Evolutionary conservation across 1,284 basidiomycete genomes (phyloP), one percentile per base, ranked within the genome.

Genomic region (Cerioporus squamosus): DNA sequence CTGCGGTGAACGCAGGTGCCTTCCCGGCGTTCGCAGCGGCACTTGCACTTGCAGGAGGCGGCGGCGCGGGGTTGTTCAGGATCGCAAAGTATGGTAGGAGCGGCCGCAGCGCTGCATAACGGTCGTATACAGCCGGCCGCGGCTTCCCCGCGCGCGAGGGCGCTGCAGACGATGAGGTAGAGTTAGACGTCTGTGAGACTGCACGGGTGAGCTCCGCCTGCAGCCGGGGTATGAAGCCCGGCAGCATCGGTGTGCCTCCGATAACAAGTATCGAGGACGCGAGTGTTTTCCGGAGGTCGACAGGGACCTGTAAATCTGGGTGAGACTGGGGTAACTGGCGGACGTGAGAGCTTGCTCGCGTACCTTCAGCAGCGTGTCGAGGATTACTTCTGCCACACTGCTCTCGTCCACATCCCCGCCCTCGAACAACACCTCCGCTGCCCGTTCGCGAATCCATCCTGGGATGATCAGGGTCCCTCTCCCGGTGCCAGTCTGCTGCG

Each of bases 361-460:
- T 55, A 92, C 94, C 82, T 91, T 93, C 42, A 94, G 77, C 12
- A 97, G 73, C 0, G 87, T 81, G 57, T 91, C 86, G 1, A 97
- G 77, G 3, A 98, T 80, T 23, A 91, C 81, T 67, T 95, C 93
- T 0, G 91, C 87, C 2, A 97, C 77, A 55, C 90, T 93, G 61
- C 81, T 82, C 73, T 92, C 91, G 67, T 94, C 95, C 24, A 91
- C 85, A 63, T 95, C 93, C n/a, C 91, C 91, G 2, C 88, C 87
- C 68, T 94, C 93, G 64, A 98, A 98, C 1, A 98, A 77, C 4
- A 96, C 82, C 70, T 99, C 97, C 3, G 93, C 88, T 0, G 92
- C 92, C 8, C 95, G 82, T 71, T 98, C 95, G 38, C 97, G 79
- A 23, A 98, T 81, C 97, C 97, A 99, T 0, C 96, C 96, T 0